phyloP scores from a whole-genome alignment of 306 rosid species.

The Fragaria nilgerrensis region DNA sequence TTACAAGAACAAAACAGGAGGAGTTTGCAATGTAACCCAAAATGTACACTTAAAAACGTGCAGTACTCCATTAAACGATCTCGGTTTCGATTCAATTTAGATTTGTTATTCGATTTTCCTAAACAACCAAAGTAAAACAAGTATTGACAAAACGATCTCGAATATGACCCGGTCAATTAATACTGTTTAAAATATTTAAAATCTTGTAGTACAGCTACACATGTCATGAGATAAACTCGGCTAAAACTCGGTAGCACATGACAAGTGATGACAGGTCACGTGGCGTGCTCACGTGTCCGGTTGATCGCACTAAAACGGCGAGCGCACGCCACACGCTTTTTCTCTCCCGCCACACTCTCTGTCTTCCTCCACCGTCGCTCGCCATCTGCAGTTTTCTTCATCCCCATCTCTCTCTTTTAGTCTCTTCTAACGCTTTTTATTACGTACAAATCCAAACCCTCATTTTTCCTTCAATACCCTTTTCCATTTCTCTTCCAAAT shows the following conservation, averaged over 20 bases:
- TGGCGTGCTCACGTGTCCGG: conserved; percentile 32
- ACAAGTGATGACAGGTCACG: conserved; percentile 24
- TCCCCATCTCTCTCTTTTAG: not conserved
- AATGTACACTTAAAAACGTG: not conserved
- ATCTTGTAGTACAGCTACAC: too few relatives aligned
- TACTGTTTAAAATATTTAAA: too few relatives aligned
- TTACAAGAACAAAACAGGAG: not conserved
- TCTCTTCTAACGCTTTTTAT: not conserved
- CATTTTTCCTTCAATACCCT: conserved; percentile 18
- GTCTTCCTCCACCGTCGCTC: not conserved
- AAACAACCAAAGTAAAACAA: too few relatives aligned
- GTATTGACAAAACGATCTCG: too few relatives aligned
- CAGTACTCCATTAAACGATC: too few relatives aligned
- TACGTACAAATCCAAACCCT: not conserved
- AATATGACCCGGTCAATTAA: too few relatives aligned
- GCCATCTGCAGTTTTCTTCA: not conserved
- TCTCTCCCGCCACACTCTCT: conserved; percentile 42
- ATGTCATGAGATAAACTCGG: too few relatives aligned
- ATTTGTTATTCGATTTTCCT: too few relatives aligned
- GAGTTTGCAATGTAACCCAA: not conserved
- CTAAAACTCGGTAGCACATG: not conserved
- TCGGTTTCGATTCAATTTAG: too few relatives aligned
- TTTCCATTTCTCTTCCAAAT: conserved; percentile 8
- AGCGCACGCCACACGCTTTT: conserved; percentile 46
- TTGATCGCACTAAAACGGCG: conserved; percentile 12